Base-by-base conservation (phyloP, 2,329 filamentous ascomycete species). In the Apiospora malaysiana region DNA sequence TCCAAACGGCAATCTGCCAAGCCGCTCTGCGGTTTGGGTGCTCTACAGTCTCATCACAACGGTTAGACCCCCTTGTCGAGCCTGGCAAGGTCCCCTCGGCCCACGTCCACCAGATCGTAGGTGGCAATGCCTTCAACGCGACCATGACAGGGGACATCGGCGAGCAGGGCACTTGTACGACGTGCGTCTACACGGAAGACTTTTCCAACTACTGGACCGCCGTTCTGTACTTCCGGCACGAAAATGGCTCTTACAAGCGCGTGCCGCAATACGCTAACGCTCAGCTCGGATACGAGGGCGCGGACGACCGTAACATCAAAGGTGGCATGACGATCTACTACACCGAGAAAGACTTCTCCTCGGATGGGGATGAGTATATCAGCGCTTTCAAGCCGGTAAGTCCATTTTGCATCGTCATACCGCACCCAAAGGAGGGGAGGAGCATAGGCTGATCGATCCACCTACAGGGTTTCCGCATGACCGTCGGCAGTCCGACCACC, bases 381-480 rank as follows among this genome's bases (percentile, higher is more conserved):
- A 85, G 82, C 1, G 82, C 82, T 9, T 85, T 85, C 76, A 79
- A 82, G 18, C 51, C 51, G 16, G 80, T 82, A 70, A 75, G 80
- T 75, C 4, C 40, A 42, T 42, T 9, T 14, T 42, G 8, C n/a
- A n/a, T 42, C 10, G 32, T 6, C 32, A 42, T 6, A 42, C 2
- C 40, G 9, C 1, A 10, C 9, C 27, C 5, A 32, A n/a, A 32
- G 14, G 16, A 12, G 16, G 51, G 16, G 23, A 27, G 51, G 9
- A 3, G 18, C 51, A 45, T 16, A 14, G 5, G 42, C 42, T 59
- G 25, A 59, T 21, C 23, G 9, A 16, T 27, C n/a, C n/a, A 49
- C 46, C 21, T 21, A 7, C 46, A 82, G 80, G 83, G 83, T 23
- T 85, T 85, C 78, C 80, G 83, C 67, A 85, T 85, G 83, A 80